Percentiles rank a stretch among this genome's conserved stretches.
Evolutionary conservation across 176 grass and related monocot genomes (phyloP).

Genomic region (Aegilops umbellulata): DNA sequence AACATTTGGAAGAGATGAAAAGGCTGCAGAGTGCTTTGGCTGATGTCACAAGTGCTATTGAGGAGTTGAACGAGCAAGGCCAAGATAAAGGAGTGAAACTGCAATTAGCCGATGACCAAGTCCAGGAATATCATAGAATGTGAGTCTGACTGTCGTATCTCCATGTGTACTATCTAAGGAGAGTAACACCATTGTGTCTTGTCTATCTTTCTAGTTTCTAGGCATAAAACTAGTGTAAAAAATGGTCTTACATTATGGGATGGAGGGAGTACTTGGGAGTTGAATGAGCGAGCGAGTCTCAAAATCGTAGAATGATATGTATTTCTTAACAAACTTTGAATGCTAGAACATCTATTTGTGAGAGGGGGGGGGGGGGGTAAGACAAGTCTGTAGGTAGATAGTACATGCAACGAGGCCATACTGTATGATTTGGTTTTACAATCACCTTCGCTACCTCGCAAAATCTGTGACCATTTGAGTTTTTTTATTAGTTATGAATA

Average conservation of each 20-base stretch:
- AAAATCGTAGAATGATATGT: neutral
- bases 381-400: constrained; percentile 6
- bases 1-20: constrained; percentile 69
- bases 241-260: no score
- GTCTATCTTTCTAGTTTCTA: neutral
- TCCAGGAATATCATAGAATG: constrained; percentile 92
- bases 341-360: neutral
- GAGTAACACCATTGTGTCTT: neutral
- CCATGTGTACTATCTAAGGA: neutral
- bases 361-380: no score
- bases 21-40: constrained; percentile 70
- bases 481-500: neutral
- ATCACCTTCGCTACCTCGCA: neutral
- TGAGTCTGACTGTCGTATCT: constrained; percentile 40
- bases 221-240: neutral
- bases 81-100: constrained; percentile 72
- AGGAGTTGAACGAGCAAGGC: constrained; percentile 68
- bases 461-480: neutral
- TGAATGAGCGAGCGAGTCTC: neutral
- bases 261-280: neutral
- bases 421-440: constrained; percentile 15
- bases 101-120: constrained; percentile 81
- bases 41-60: constrained; percentile 65
- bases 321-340: neutral
- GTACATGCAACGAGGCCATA: neutral